These are phyloP conservation scores for Malassezia sp. DNA, from an alignment of 1,284 basidiomycete genomes.

Conservation along the genomic window DNA sequence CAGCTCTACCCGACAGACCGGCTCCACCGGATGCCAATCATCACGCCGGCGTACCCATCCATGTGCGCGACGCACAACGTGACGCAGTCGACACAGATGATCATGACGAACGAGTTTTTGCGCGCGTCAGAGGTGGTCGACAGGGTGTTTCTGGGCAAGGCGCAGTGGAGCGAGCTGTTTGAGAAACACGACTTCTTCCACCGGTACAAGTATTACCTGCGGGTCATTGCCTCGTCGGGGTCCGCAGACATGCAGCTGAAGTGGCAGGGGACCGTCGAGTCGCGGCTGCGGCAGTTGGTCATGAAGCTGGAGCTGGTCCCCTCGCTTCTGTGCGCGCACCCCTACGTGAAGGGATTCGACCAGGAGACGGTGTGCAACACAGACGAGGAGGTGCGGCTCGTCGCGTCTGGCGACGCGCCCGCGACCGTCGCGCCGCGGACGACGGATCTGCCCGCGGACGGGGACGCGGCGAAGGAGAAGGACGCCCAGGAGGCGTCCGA, in stretches of 20 bases:
- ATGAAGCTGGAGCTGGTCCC: conserved; percentile 96
- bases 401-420: conserved; percentile 38
- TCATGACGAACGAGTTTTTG: conserved; percentile 93
- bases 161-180: conserved; percentile 70
- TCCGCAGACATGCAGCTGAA: conserved; percentile 75
- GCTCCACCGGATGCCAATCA: conserved; percentile 97
- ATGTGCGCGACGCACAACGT: conserved; percentile 99
- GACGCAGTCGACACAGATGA: conserved; percentile 83
- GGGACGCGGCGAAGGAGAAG: conserved; percentile 29
- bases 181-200: conserved; percentile 91
- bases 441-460: conserved; percentile 33
- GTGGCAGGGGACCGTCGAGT: conserved; percentile 97
- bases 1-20: conserved; percentile 85
- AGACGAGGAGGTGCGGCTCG: conserved; percentile 54
- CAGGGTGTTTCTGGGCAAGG: conserved; percentile 70
- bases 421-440: conserved; percentile 37
- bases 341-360: conserved; percentile 86
- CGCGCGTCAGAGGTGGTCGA: conserved; percentile 87
- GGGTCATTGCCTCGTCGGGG: conserved; percentile 80
- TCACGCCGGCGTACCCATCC: conserved; percentile 97
- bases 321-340: conserved; percentile 79
- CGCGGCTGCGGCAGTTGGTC: conserved; percentile 82
- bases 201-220: conserved; percentile 94
- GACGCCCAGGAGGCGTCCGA: conserved; percentile 39
- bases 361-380: conserved; percentile 70